Conservation (phyloP, 805 yeast genomes). For the Candida sakaeoensis region DNA sequence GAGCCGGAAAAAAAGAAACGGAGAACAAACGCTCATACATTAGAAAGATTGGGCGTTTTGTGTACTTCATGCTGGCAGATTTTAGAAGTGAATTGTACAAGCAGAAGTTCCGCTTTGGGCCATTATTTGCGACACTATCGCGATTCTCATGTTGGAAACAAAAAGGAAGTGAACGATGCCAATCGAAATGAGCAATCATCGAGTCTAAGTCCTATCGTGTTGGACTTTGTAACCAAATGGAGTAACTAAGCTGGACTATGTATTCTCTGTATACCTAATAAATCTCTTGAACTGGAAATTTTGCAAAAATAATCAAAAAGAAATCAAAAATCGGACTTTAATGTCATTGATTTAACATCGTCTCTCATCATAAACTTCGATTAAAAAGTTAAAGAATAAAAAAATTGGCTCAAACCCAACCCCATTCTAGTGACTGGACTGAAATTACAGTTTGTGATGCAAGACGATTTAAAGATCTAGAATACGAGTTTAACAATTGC, state of each 20-base stretch:
- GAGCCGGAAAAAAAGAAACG: slow-evolving; percentile 11
- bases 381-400: too few species aligned
- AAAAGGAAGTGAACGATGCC: slow-evolving; percentile 1
- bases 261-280: neutral
- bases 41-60: slow-evolving; percentile 10
- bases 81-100: slow-evolving; percentile 11
- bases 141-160: slow-evolving; percentile 12
- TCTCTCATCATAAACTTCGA: too few species aligned
- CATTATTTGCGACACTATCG: slow-evolving; percentile 12
- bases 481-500: too few species aligned
- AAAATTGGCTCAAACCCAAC: too few species aligned
- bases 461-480: too few species aligned
- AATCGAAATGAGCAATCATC: neutral
- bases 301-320: too few species aligned
- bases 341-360: too few species aligned
- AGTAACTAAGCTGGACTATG: neutral
- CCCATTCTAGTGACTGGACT: too few species aligned
- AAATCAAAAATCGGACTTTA: too few species aligned
- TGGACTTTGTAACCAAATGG: slow-evolving; percentile 8
- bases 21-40: slow-evolving; percentile 11
- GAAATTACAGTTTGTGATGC: too few species aligned
- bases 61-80: slow-evolving; percentile 12
- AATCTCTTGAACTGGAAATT: neutral
- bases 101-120: slow-evolving; percentile 11
- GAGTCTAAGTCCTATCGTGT: neutral